phyloP scores from a whole-genome alignment of 371 early-diverging fungal genomes.

The Mortierella sp. region DNA sequence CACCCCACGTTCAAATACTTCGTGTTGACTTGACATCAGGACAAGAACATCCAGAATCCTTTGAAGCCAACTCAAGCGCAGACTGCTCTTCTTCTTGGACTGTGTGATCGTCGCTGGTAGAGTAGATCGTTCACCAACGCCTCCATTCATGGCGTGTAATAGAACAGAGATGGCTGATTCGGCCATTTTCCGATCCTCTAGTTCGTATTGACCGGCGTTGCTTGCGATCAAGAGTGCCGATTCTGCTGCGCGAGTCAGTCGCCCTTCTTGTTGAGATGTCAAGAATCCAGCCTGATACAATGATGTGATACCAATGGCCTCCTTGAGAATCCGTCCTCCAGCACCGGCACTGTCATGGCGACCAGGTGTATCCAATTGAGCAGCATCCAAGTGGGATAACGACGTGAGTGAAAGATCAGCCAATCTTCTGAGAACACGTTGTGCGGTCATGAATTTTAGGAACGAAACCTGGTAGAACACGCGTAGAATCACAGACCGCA shows the following conservation, averaged over 20 bases:
- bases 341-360: background rate
- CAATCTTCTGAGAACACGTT: constrained; percentile 35
- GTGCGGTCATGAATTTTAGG: constrained; percentile 4
- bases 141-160: constrained; percentile 36
- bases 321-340: constrained; percentile 27
- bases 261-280: constrained; percentile 34
- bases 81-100: constrained; percentile 21
- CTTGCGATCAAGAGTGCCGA: constrained; percentile 26
- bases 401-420: constrained; percentile 48
- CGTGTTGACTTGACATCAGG: constrained; percentile 45
- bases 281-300: constrained; percentile 46
- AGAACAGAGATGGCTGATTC: constrained; percentile 46
- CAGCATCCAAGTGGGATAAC: constrained; percentile 44
- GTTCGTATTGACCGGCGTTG: constrained; percentile 13
- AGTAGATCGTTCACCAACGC: constrained; percentile 16
- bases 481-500: constrained; percentile 28
- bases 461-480: constrained; percentile 25
- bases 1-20: constrained; percentile 24
- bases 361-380: constrained; percentile 13
- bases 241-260: constrained; percentile 26
- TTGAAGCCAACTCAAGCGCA: constrained; percentile 57
- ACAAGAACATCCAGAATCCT: constrained; percentile 65
- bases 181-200: constrained; percentile 26
- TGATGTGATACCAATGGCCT: constrained; percentile 39
- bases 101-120: background rate